Conservation (phyloP, 768 basidiomycete genomes). For the Austroboletus eburneus region DNA sequence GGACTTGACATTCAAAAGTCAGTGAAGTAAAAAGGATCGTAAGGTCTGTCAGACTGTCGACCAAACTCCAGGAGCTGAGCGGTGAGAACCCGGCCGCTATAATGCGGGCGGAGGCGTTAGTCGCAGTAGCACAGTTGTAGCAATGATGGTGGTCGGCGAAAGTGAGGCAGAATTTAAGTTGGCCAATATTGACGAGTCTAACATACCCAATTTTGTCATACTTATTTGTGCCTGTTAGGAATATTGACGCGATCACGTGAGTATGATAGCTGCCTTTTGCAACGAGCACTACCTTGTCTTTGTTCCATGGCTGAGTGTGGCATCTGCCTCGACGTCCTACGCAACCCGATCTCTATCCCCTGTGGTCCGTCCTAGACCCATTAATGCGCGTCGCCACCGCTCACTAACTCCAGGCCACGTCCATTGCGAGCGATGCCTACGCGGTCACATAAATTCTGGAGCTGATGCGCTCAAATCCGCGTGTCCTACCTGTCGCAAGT, state of each 20-base stretch:
- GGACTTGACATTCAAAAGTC: conserved; percentile 32
- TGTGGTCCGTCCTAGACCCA: conserved; percentile 45
- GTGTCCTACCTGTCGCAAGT: conserved; percentile 57
- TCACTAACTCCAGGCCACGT: conserved; percentile 48
- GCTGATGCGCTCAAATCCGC: conserved; percentile 35
- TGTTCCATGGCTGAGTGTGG: conserved; percentile 50
- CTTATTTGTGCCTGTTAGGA: conserved; percentile 23
- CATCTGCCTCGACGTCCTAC: conserved; percentile 56
- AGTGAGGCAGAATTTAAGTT: neutral
- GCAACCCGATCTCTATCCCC: conserved; percentile 54
- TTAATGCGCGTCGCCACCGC: neutral
- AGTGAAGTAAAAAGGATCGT: conserved; percentile 25
- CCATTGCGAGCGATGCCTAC: conserved; percentile 59
- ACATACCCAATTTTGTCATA: neutral
- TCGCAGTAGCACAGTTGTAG: conserved; percentile 3
- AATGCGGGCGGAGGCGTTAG: conserved; percentile 7
- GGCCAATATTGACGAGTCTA: conserved; percentile 4
- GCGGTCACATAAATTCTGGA: conserved; percentile 29
- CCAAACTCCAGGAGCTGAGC: conserved; percentile 10
- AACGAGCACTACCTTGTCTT: neutral
- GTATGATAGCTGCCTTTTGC: neutral
- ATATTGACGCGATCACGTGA: conserved; percentile 31
- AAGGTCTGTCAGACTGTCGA: conserved; percentile 15
- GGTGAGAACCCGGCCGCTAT: conserved; percentile 2
- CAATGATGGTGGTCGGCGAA: conserved; percentile 6